phyloP scores from a whole-genome alignment of 148 eudicot genomes.

The Salicornia ramosissima region DNA sequence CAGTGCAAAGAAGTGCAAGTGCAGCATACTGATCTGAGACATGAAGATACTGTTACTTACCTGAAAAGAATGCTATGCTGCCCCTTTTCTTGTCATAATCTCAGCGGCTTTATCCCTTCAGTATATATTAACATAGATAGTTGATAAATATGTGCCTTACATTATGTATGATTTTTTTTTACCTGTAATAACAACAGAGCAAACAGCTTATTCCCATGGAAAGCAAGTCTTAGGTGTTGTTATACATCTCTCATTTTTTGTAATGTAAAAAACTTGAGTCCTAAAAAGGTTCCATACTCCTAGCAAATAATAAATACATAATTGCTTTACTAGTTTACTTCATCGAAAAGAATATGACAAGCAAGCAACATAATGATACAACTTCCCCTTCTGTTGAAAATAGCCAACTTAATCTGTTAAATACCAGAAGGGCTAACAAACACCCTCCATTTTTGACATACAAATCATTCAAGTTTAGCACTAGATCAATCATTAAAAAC shows the following conservation, averaged over 20 bases:
- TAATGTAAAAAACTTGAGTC: background rate
- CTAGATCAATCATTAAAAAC: no score
- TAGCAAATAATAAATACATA: no score
- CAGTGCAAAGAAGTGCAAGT: background rate
- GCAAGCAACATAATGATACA: no score
- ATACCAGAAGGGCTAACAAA: no score
- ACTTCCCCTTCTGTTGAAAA: no score
- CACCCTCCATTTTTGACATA: no score
- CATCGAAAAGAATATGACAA: no score
- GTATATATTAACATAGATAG: background rate
- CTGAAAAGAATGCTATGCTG: background rate
- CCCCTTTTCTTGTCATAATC: background rate
- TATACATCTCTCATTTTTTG: background rate
- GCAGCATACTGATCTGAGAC: background rate
- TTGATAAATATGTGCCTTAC: background rate
- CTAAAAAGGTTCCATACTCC: no score
- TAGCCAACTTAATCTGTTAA: no score
- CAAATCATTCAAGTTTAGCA: no score
- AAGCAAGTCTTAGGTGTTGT: background rate
- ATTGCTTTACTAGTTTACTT: no score
- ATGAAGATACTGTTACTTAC: background rate
- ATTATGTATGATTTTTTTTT: background rate
- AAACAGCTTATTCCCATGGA: background rate
- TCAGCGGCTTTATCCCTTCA: background rate
- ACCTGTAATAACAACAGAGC: background rate